Evolutionary conservation across 139 green algal genomes (phyloP), one percentile per base, ranked within the genome.

Genomic region (Choricystis sp.): DNA sequence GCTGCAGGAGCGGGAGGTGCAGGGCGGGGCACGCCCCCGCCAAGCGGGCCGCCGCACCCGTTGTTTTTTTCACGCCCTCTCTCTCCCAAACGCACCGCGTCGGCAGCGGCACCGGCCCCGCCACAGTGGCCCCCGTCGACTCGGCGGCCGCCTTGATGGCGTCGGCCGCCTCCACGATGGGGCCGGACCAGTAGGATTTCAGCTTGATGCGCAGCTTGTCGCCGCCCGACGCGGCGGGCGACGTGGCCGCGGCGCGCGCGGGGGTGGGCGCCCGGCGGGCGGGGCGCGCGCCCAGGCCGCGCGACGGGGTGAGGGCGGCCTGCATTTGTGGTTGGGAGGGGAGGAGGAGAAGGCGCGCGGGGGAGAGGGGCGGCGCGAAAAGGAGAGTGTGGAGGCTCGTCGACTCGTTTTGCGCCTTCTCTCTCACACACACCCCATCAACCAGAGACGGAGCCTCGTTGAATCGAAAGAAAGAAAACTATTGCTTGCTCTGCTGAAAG

Each of bases 131-230:
- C 22, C 81, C 83, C 19, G 81, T 90, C 31, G 26, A 66, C 25
- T 57, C 59, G 19, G 81, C 85, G 3, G 73, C 83, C 20, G 82
- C 81, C 26, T 70, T 68, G 60, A 93, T 92, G 52, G 73, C 61
- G 31, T 81, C 63, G 28, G 74, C 74, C 4, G 75, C 70, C 59
- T 79, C 55, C 20, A 75, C 49, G 19, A 91, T 66, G 28, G 78
- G 67, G 26, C 66, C 66, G 29, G 70, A 62, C 59, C 68, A 65
- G 77, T 85, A 91, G 25, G 69, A 73, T 66, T 80, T 80, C 9
- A 91, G 79, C 74, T 91, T 91, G 57, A 91, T 89, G 57, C 81
- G 71, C 59, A 90, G 79, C 56, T 72, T 73, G 26, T 74, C 60
- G 52, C 74, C 63, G 4, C 49, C 57, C 16, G 68, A 30, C 19